A percentile compares a stretch with the other conserved stretches of the same genome.
Evolutionary conservation across 305 asterid genomes (phyloP).

Genomic region (Nicotiana rustica): DNA sequence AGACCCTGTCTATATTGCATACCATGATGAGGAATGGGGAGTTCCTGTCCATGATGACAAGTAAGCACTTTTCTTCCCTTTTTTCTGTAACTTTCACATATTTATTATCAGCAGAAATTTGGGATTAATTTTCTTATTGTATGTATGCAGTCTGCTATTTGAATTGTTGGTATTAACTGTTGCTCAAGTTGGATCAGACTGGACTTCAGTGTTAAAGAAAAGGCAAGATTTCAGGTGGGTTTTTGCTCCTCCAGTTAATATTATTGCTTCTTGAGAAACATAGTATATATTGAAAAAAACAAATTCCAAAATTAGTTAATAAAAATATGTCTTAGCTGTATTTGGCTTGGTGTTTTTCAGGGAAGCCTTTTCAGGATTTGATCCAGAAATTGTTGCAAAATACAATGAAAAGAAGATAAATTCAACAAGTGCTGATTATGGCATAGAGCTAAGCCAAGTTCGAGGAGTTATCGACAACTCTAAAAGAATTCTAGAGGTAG

Average conservation of each 20-base stretch:
- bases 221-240: constrained; percentile 61
- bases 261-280: too few relatives aligned
- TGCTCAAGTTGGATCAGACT: constrained; percentile 88
- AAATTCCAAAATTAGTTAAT: too few relatives aligned
- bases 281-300: too few relatives aligned
- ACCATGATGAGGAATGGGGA: constrained; percentile 94
- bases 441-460: constrained; percentile 64
- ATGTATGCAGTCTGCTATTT: constrained; percentile 61
- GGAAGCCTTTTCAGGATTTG: constrained; percentile 77
- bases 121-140: constrained; percentile 19
- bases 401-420: constrained; percentile 68
- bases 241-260: too few relatives aligned
- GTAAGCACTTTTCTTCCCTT: constrained; percentile 45
- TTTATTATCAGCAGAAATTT: neutral
- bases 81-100: neutral
- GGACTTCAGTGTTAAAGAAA: constrained; percentile 74
- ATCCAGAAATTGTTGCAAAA: constrained; percentile 63
- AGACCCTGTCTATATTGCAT: constrained; percentile 75
- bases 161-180: constrained; percentile 75
- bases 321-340: neutral
- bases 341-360: constrained; percentile 37
- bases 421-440: constrained; percentile 51
- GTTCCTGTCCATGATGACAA: constrained; percentile 77
- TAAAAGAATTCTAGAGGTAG: constrained; percentile 68
- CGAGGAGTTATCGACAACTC: constrained; percentile 87